phyloP scores from a whole-genome alignment of 2,329 filamentous ascomycete species.

The Didymella pinodella region DNA sequence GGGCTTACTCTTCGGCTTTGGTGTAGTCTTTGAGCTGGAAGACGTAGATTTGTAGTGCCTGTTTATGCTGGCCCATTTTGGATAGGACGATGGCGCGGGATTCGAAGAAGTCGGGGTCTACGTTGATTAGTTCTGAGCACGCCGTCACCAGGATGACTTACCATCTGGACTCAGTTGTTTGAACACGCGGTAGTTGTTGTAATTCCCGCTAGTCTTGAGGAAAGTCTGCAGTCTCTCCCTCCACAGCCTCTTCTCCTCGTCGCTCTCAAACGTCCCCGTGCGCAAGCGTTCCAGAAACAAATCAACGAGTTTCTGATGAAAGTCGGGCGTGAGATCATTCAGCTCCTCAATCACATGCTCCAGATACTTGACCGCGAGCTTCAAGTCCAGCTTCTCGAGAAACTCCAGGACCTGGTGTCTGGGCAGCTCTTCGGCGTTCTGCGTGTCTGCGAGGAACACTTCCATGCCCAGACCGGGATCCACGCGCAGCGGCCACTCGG shows the following conservation, averaged over 20 bases:
- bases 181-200: conserved; percentile 81
- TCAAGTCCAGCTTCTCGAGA: conserved; percentile 71
- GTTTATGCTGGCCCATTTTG: conserved; percentile 94
- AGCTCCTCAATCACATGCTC: conserved; percentile 91
- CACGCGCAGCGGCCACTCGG: conserved; percentile 81
- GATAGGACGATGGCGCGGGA: conserved; percentile 88
- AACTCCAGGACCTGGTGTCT: conserved; percentile 78
- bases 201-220: conserved; percentile 77
- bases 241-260: conserved; percentile 55
- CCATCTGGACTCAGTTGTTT: conserved; percentile 79
- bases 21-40: conserved; percentile 87
- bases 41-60: conserved; percentile 96
- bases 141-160: conserved; percentile 53
- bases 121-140: not conserved
- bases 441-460: conserved; percentile 89
- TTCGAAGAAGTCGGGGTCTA: conserved; percentile 87
- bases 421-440: conserved; percentile 91
- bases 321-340: conserved; percentile 81
- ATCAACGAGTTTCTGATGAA: conserved; percentile 84
- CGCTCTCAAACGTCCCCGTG: conserved; percentile 39
- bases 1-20: conserved; percentile 84
- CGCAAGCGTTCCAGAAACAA: conserved; percentile 69
- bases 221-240: conserved; percentile 76
- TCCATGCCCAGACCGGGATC: conserved; percentile 85
- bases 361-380: conserved; percentile 80